A percentile compares a stretch with the other conserved stretches of the same genome.
These are phyloP conservation scores for Apiospora koreana DNA, from an alignment of 2,329 filamentous ascomycete genomes.

Conservation along the genomic window DNA sequence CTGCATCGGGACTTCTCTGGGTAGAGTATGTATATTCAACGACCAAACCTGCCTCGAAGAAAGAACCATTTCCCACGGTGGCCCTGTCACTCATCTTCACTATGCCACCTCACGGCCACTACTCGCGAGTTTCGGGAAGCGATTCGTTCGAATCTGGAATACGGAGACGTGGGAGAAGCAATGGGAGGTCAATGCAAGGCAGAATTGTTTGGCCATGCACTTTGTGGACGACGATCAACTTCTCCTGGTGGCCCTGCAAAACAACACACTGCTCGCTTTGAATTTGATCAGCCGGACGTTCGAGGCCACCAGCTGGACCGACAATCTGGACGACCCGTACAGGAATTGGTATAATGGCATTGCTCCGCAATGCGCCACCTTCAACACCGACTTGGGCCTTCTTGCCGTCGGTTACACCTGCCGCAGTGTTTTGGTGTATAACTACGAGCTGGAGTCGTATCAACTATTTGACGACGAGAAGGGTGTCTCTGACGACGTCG, in stretches of 20 bases:
- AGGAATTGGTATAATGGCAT: conserved; percentile 6
- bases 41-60: conserved; percentile 14
- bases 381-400: conserved; percentile 11
- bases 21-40: conserved; percentile 11
- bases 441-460: background rate
- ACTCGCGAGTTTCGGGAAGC: conserved; percentile 10
- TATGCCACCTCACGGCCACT: conserved; percentile 7
- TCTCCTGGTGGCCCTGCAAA: conserved; percentile 9
- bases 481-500: background rate
- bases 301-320: conserved; percentile 7
- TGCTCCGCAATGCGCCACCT: background rate
- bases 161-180: conserved; percentile 13
- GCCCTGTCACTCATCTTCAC: conserved; percentile 1
- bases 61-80: conserved; percentile 5
- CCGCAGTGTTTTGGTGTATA: background rate
- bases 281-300: conserved; percentile 1
- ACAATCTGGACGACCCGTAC: conserved; percentile 11
- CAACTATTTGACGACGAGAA: background rate
- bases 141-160: conserved; percentile 12
- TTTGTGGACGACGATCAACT: conserved; percentile 15
- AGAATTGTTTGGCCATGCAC: conserved; percentile 8
- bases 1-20: conserved; percentile 12
- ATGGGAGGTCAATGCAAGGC: conserved; percentile 3
- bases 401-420: background rate
- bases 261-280: conserved; percentile 11